Base-by-base conservation (phyloP, 306 rosid species). In the Mimosa bimucronata region DNA sequence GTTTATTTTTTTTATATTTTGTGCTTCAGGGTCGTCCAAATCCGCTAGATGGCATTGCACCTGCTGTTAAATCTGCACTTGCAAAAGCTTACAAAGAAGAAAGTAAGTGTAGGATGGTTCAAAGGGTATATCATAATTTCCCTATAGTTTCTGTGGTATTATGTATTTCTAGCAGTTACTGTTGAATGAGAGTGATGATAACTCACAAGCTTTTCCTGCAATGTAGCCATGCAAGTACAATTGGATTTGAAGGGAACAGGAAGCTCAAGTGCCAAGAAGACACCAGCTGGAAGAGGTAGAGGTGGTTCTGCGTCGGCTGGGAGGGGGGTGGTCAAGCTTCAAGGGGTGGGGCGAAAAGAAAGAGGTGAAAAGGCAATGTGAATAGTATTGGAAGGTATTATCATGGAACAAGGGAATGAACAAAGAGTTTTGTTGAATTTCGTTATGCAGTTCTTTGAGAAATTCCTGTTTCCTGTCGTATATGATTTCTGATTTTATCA, bases 51-150 rank as follows among this genome's bases (percentile, higher is more conserved):
- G 98, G 96, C 44, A 79, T 93, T 61, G 83, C 64, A 57, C 89
- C 94, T 60, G 89, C 94, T 12, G 91, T 93, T 60, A 95, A 95
- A 76, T 86, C 96, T 75, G 96, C 99, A 70, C 82, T 95, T 75
- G 91, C 99, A 55, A 95, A 88, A 85, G 93, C 96, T 65, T 95
- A 95, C 84, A 95, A 95, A 85, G 98, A 92, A 78, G 91, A 74
- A 77, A 87, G 91, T 84, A 95, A 83, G 77, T 42, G 85, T 71
- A 84, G 91, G 82, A 90, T 84, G 89, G 96, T 91, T 28, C 89
- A 41, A 90, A 91, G 85, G 97, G 99, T 95, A 79, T 70, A 75
- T 68, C 57, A 44, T 79, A 68, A 44, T 75, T 31, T 80, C 66
- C 79, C 48, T 40, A 45, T 77, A 41, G 52, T 83, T 44, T 50